A percentile compares a stretch with the other conserved stretches of the same genome.
Conservation (phyloP, 108 stramenopile genomes). For the Cyclotella choctawhatcheeana region DNA sequence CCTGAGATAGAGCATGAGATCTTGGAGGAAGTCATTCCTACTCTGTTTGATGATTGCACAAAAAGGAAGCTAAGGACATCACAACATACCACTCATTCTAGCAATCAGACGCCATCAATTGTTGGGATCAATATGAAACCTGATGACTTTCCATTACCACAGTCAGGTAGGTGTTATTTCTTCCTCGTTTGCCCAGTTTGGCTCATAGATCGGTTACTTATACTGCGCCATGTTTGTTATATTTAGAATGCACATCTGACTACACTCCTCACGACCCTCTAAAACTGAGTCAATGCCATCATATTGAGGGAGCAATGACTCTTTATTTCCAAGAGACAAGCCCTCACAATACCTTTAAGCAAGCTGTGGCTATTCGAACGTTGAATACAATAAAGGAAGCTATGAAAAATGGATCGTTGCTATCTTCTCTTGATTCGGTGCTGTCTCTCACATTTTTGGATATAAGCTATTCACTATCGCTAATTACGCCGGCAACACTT, state of each 20-base stretch:
- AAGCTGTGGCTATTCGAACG: slow-evolving; percentile 13
- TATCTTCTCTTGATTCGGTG: slow-evolving; percentile 17
- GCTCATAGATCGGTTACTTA: not conserved
- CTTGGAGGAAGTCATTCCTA: slow-evolving; percentile 10
- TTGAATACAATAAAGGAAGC: slow-evolving; percentile 29
- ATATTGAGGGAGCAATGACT: slow-evolving; percentile 41
- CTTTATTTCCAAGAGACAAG: slow-evolving; percentile 39
- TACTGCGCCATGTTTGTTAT: not conserved
- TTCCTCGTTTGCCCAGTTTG: not conserved
- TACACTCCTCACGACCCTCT: slow-evolving; percentile 16
- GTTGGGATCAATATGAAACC: slow-evolving; percentile 36
- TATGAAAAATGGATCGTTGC: slow-evolving; percentile 25
- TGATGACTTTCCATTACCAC: slow-evolving; percentile 28
- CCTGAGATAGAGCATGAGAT: slow-evolving; percentile 27
- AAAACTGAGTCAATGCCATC: slow-evolving; percentile 22
- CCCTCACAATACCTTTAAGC: slow-evolving; percentile 12
- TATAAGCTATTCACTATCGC: slow-evolving; percentile 41
- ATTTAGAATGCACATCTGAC: slow-evolving; percentile 25
- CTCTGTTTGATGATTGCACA: slow-evolving; percentile 23
- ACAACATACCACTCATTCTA: not conserved
- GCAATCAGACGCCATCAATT: slow-evolving; percentile 22
- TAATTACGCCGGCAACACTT: too few relatives aligned
- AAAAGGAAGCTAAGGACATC: slow-evolving; percentile 7
- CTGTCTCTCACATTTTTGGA: slow-evolving; percentile 35
- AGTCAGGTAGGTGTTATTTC: slow-evolving; percentile 26